Evolutionary conservation across 2,329 filamentous ascomycete genomes (phyloP).

Genomic region (Endocalyx cinctus): DNA sequence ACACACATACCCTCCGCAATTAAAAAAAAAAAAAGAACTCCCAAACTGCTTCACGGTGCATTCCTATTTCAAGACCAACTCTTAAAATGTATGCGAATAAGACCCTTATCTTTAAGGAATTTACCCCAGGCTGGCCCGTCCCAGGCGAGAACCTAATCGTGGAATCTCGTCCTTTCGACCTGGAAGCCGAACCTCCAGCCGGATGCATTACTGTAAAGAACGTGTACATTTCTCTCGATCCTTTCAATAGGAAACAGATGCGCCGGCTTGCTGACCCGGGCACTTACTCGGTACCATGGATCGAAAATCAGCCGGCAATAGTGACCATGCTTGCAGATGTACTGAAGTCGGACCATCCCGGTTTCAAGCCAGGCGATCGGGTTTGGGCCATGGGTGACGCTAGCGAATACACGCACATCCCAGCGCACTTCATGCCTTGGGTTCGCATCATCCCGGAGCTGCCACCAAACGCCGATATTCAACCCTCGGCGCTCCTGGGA

Average conservation of each 20-base stretch:
- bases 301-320: conserved; percentile 58
- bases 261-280: conserved; percentile 51
- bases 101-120: background rate
- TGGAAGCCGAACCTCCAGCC: conserved; percentile 52
- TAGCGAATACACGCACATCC: conserved; percentile 3
- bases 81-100: background rate
- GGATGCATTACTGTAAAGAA: conserved; percentile 68
- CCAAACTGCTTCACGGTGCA: too few relatives aligned
- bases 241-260: conserved; percentile 81
- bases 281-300: conserved; percentile 62
- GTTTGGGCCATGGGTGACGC: conserved; percentile 3
- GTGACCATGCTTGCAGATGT: conserved; percentile 64
- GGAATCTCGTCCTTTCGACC: conserved; percentile 64
- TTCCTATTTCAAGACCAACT: too few relatives aligned
- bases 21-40: too few relatives aligned
- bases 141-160: conserved; percentile 40
- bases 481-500: conserved; percentile 1
- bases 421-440: background rate
- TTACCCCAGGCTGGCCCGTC: background rate
- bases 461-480: background rate
- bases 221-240: conserved; percentile 74
- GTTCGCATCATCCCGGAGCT: background rate
- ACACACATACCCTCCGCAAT: too few relatives aligned
- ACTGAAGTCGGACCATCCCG: conserved; percentile 58
- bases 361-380: conserved; percentile 2